These are phyloP conservation scores for Apiotrichum laibachii DNA, from an alignment of 1,284 basidiomycete species.

Conservation along the genomic window DNA sequence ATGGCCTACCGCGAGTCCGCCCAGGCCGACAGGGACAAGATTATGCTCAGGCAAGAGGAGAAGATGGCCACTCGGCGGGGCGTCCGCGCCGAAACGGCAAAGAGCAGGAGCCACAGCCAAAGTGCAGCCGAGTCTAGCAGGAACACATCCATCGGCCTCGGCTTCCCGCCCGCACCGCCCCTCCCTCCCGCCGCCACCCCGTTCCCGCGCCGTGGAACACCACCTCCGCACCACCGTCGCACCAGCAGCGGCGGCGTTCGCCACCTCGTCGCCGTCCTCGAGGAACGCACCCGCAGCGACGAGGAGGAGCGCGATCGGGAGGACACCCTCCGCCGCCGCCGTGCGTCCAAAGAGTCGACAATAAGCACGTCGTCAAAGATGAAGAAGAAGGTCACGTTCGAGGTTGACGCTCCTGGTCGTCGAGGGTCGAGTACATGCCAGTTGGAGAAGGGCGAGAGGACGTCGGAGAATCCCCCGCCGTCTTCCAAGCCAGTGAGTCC, in stretches of 20 bases:
- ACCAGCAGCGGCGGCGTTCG: background rate
- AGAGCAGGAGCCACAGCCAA: too few species aligned
- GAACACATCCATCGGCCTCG: too few species aligned
- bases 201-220: background rate
- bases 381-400: conserved; percentile 3
- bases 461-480: too few species aligned
- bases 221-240: background rate
- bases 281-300: background rate
- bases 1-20: background rate
- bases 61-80: background rate
- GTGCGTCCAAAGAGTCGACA: background rate
- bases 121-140: too few species aligned
- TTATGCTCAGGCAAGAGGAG: background rate
- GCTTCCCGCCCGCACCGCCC: too few species aligned
- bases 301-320: background rate
- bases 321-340: background rate
- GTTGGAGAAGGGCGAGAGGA: too few species aligned
- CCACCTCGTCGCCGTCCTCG: background rate
- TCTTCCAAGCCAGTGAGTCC: too few species aligned
- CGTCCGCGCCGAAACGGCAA: too few species aligned
- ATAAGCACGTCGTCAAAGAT: background rate
- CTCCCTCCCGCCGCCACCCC: background rate
- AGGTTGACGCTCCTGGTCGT: too few species aligned
- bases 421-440: too few species aligned
- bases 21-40: background rate